Evolutionary conservation across 768 basidiomycete genomes (phyloP).

Genomic region (Collybiopsis confluens): DNA sequence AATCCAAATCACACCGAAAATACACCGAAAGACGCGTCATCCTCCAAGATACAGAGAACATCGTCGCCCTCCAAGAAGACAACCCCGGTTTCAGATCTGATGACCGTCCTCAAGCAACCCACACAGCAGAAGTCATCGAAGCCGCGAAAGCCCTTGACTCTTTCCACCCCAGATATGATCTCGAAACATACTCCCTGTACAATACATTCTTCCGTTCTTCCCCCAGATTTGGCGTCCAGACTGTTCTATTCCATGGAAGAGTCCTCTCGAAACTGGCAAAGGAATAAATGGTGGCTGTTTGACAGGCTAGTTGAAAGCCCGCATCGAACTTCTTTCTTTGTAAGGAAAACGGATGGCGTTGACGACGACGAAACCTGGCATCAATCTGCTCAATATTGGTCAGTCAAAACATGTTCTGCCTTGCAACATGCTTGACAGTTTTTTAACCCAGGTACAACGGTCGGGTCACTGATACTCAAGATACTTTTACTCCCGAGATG

Average conservation of each 20-base stretch:
- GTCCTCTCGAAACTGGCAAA: slow-evolving; percentile 56
- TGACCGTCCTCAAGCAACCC: slow-evolving; percentile 50
- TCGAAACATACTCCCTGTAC: slow-evolving; percentile 73
- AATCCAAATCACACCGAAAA: not conserved
- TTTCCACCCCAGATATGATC: slow-evolving; percentile 60
- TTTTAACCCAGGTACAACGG: slow-evolving; percentile 70
- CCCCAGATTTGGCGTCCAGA: slow-evolving; percentile 69
- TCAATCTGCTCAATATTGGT: slow-evolving; percentile 77
- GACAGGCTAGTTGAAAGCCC: slow-evolving; percentile 81
- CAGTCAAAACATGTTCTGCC: slow-evolving; percentile 8
- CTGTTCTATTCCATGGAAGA: slow-evolving; percentile 73
- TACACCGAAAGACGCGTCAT: not conserved
- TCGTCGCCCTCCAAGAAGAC: not conserved
- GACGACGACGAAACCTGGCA: slow-evolving; percentile 53
- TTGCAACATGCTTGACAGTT: not conserved
- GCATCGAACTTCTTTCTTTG: slow-evolving; percentile 78
- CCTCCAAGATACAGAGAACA: not conserved
- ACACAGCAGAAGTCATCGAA: no score
- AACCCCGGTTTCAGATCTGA: slow-evolving; percentile 37
- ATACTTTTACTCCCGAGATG: slow-evolving; percentile 61
- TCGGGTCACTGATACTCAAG: slow-evolving; percentile 50
- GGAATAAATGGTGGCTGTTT: slow-evolving; percentile 83
- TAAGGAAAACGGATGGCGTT: slow-evolving; percentile 43
- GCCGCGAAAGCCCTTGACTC: slow-evolving; percentile 53
- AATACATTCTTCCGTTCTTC: slow-evolving; percentile 62